phyloP scores from a whole-genome alignment of 2,329 filamentous ascomycete species.

The Pezicula carpinea region DNA sequence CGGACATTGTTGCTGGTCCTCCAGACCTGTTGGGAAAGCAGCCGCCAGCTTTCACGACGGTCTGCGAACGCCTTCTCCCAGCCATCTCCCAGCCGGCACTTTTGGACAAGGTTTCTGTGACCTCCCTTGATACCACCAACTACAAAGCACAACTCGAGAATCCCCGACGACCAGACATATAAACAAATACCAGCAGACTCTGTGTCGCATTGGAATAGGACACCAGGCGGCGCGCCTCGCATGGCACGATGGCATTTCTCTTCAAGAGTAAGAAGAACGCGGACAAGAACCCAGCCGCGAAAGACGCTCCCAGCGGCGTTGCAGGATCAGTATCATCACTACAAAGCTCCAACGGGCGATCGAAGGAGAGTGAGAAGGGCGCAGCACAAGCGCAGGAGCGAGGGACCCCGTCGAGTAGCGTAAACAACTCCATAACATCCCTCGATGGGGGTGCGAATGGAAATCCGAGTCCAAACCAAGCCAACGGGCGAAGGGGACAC shows the following conservation, averaged over 20 bases:
- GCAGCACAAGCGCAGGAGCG: slow-evolving; percentile 53
- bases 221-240: slow-evolving; percentile 22
- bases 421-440: slow-evolving; percentile 58
- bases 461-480: slow-evolving; percentile 34
- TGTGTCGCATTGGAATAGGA: slow-evolving; percentile 17
- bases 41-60: background rate
- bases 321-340: slow-evolving; percentile 39
- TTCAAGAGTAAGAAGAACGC: slow-evolving; percentile 80
- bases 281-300: slow-evolving; percentile 48
- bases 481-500: slow-evolving; percentile 54
- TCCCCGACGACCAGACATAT: background rate
- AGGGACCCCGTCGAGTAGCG: slow-evolving; percentile 57
- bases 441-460: slow-evolving; percentile 42
- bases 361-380: slow-evolving; percentile 46
- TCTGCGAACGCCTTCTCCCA: slow-evolving; percentile 3
- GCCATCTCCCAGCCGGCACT: slow-evolving; percentile 7
- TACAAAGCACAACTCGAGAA: slow-evolving; percentile 2
- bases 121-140: slow-evolving; percentile 4
- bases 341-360: slow-evolving; percentile 39
- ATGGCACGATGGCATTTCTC: slow-evolving; percentile 66
- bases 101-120: background rate
- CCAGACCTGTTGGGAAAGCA: background rate
- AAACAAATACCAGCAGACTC: background rate
- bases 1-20: background rate
- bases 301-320: slow-evolving; percentile 20